A percentile compares a stretch with the other conserved stretches of the same genome.
These are phyloP conservation scores for Globisporangium polare DNA, from an alignment of 352 stramenopile species.

Conservation along the genomic window DNA sequence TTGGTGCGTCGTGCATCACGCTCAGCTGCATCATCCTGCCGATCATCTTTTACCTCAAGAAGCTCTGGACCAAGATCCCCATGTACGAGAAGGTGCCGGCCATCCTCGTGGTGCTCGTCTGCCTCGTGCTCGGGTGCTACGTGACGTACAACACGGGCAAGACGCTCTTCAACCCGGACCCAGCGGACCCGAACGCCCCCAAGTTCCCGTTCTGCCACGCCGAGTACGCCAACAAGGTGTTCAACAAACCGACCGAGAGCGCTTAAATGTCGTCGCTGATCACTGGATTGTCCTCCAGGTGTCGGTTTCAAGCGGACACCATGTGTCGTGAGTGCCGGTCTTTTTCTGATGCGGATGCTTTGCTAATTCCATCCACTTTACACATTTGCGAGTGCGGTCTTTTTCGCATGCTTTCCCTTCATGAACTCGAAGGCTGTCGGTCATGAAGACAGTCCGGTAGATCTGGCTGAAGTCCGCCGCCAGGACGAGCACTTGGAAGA, in stretches of 20 bases:
- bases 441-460: too few relatives aligned
- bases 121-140: slow-evolving; percentile 39
- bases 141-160: slow-evolving; percentile 50
- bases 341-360: too few relatives aligned
- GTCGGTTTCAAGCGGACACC: too few relatives aligned
- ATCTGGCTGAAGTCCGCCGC: too few relatives aligned
- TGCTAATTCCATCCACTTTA: too few relatives aligned
- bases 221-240: slow-evolving; percentile 40
- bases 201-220: slow-evolving; percentile 56
- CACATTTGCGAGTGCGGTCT: too few relatives aligned
- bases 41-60: slow-evolving; percentile 50
- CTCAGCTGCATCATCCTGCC: slow-evolving; percentile 52
- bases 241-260: slow-evolving; percentile 35
- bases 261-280: slow-evolving; percentile 5
- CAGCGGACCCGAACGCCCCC: slow-evolving; percentile 20
- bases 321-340: too few relatives aligned
- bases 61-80: slow-evolving; percentile 35
- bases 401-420: too few relatives aligned
- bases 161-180: slow-evolving; percentile 40
- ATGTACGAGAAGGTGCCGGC: slow-evolving; percentile 38
- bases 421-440: too few relatives aligned
- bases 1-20: slow-evolving; percentile 44
- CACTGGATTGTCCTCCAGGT: too few relatives aligned
- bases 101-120: slow-evolving; percentile 38
- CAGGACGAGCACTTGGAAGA: too few relatives aligned